Evolutionary conservation across 805 yeast species (phyloP).

Genomic region (Brettanomyces nanus): DNA sequence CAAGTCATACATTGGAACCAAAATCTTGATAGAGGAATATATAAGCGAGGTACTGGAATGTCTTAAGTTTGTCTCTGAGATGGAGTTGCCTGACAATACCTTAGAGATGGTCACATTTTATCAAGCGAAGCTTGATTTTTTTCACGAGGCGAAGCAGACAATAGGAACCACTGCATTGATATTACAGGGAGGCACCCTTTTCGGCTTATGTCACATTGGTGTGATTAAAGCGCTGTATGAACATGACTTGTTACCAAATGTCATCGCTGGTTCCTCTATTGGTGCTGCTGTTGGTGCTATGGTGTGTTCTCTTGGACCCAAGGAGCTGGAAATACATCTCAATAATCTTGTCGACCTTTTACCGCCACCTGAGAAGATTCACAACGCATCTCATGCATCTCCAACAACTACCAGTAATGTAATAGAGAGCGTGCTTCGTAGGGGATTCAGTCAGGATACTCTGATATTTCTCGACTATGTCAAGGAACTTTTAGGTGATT

Average conservation of each 20-base stretch:
- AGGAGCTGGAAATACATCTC: constrained; percentile 29
- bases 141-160: constrained; percentile 79
- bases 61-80: constrained; percentile 49
- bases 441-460: constrained; percentile 84
- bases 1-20: constrained; percentile 82
- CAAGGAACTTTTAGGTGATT: constrained; percentile 61
- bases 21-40: constrained; percentile 79
- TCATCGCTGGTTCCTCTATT: constrained; percentile 85
- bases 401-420: constrained; percentile 31
- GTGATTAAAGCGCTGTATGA: constrained; percentile 78
- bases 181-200: constrained; percentile 90
- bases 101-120: constrained; percentile 14
- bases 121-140: constrained; percentile 63
- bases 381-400: not conserved
- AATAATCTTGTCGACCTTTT: constrained; percentile 1
- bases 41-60: constrained; percentile 67
- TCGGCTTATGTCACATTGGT: constrained; percentile 91
- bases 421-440: constrained; percentile 64
- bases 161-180: constrained; percentile 87
- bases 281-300: constrained; percentile 91
- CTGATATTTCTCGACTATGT: constrained; percentile 73
- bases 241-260: constrained; percentile 70
- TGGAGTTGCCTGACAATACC: constrained; percentile 7
- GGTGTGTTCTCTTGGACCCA: constrained; percentile 65
- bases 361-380: not conserved